Evolutionary conservation across 2,329 filamentous ascomycete genomes (phyloP).

Genomic region (Fusarium tuaranense): DNA sequence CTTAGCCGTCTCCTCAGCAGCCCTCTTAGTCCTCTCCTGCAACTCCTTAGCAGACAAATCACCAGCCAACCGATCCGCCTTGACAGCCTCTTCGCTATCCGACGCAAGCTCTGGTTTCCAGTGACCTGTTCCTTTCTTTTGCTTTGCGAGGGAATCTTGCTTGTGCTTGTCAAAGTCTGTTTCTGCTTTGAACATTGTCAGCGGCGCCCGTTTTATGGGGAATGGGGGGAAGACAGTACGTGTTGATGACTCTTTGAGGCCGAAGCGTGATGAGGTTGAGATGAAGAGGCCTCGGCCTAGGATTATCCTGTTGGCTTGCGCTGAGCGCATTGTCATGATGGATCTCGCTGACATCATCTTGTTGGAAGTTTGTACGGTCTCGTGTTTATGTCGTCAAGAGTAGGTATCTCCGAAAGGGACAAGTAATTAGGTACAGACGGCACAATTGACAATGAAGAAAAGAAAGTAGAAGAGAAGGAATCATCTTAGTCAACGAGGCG

Average conservation of each 20-base stretch:
- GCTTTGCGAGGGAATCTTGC: conserved; percentile 72
- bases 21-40: conserved; percentile 69
- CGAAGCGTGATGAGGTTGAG: conserved; percentile 44
- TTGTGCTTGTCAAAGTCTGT: conserved; percentile 68
- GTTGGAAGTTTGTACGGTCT: not conserved
- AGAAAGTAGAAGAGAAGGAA: not conserved
- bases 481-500: not conserved
- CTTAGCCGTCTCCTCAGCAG: conserved; percentile 60
- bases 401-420: not conserved
- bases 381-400: not conserved
- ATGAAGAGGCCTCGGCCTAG: conserved; percentile 43
- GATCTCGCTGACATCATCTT: conserved; percentile 42
- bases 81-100: conserved; percentile 82
- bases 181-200: conserved; percentile 43
- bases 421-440: not conserved
- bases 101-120: conserved; percentile 85
- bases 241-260: conserved; percentile 53
- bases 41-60: conserved; percentile 54
- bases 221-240: conserved; percentile 41
- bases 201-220: not conserved
- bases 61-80: conserved; percentile 66
- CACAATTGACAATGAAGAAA: not conserved
- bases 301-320: conserved; percentile 34
- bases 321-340: conserved; percentile 40
- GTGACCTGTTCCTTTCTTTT: conserved; percentile 75